Evolutionary conservation across 495 filamentous ascomycete genomes (phyloP).

Genomic region (Collariella sp.): DNA sequence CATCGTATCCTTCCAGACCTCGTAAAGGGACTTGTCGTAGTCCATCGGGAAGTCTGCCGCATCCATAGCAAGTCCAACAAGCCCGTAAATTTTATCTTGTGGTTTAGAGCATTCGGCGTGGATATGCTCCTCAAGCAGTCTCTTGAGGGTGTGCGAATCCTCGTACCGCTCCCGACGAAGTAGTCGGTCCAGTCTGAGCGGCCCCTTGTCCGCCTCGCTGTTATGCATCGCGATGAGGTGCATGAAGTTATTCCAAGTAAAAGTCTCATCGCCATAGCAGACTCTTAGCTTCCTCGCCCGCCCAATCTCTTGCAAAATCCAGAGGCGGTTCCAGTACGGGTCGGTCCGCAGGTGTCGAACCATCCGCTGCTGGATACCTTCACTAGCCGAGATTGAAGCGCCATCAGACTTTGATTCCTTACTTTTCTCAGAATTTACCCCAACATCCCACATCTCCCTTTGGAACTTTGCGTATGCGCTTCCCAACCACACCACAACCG

Average conservation of each 20-base stretch:
- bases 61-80: slow-evolving; percentile 8
- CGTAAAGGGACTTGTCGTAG: slow-evolving; percentile 8
- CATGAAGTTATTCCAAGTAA: background rate
- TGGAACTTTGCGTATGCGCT: background rate
- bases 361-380: background rate
- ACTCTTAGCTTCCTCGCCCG: background rate
- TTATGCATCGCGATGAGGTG: background rate
- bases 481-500: background rate
- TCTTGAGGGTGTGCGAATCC: slow-evolving; percentile 4
- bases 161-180: background rate
- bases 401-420: background rate
- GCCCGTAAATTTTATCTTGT: slow-evolving; percentile 12
- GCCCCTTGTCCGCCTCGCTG: background rate
- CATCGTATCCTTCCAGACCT: slow-evolving; percentile 11
- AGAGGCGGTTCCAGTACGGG: slow-evolving; percentile 8
- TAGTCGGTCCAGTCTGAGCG: background rate
- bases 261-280: background rate
- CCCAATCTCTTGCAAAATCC: slow-evolving; percentile 9
- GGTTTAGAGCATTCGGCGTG: background rate
- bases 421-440: background rate
- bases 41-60: slow-evolving; percentile 8
- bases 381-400: background rate
- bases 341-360: background rate
- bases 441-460: background rate
- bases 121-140: slow-evolving; percentile 1